Evolutionary conservation across 352 stramenopile genomes (phyloP).

Genomic region (Globisporangium polare): DNA sequence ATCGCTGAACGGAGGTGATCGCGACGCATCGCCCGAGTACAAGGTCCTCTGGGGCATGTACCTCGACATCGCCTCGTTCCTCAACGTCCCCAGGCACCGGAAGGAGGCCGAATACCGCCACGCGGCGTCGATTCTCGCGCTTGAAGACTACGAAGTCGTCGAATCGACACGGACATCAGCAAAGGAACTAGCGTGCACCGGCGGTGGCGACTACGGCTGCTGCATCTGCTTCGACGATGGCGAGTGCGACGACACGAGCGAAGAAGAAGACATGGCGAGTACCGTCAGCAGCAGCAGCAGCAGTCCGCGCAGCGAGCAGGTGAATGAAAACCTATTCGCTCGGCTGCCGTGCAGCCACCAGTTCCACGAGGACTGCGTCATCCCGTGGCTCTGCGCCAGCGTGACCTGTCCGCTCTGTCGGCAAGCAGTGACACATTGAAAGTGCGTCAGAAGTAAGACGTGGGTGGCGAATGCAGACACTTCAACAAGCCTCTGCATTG

Average conservation of each 20-base stretch:
- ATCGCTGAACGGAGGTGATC: neutral
- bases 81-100: constrained; percentile 17
- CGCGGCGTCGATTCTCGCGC: constrained; percentile 16
- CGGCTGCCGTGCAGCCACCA: constrained; percentile 24
- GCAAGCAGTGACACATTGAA: neutral
- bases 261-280: constrained; percentile 5
- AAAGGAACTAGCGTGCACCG: neutral
- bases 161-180: neutral
- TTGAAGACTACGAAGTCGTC: constrained; percentile 19
- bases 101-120: constrained; percentile 19
- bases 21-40: neutral
- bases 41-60: constrained; percentile 7
- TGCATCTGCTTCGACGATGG: constrained; percentile 6
- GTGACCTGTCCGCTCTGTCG: constrained; percentile 25
- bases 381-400: constrained; percentile 30
- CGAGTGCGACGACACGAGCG: neutral
- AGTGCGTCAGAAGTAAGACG: too few relatives aligned
- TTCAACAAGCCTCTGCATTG: too few relatives aligned
- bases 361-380: constrained; percentile 36
- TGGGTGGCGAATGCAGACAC: too few relatives aligned
- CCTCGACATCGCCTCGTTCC: constrained; percentile 12
- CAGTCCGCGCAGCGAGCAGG: neutral
- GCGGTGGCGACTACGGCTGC: neutral
- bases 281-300: constrained; percentile 13
- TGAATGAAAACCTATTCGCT: neutral